Base-by-base conservation (phyloP, 768 basidiomycete species). In the Boletus rex-veris region DNA sequence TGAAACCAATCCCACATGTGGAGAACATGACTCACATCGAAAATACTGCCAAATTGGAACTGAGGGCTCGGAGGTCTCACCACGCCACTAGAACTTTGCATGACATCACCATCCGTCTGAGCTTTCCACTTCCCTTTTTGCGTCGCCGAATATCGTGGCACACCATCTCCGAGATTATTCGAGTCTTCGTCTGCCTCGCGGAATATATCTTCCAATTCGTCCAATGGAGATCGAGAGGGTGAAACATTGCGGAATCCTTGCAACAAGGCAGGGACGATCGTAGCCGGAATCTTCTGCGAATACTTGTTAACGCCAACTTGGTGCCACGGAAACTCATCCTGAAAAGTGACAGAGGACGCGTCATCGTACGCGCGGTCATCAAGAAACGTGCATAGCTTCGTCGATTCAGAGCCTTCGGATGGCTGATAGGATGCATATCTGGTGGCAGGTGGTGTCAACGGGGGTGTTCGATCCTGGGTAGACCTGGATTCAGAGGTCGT, bases 111-210 rank as follows among this genome's bases (percentile, higher is more conserved):
- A 19, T 46, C 33, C 24, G n/a, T 15, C 7, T 1, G 26, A 26
- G 16, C 35, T 18, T 47, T 65, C 51, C 55, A 50, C 26, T 69
- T 58, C 38, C 43, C 64, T 24, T 69, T 60, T 36, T 58, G 42
- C 8, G 3, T 21, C 14, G 35, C 24, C 36, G 58, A 52, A n/a
- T 50, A 61, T 31, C 45, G 52, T 42, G 52, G 24, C 3, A 46
- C 16, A 14, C 1, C 26, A 21, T 42, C 43, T 9, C 16, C 45
- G 3, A 36, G 8, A 38, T 33, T 8, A 31, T 28, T 26, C 19
- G 40, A 9, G 4, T 45, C 31, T 26, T 46, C 36, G 4, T 54
- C 47, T 19, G 19, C 48, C 8, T 42, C 19, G n/a, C 16, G 26
- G 9, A 21, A 19, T 10, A 19, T 48, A 15, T 8, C 21, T 16